Base-by-base conservation (phyloP, 2,329 filamentous ascomycete genomes). In the Ophioceras dolichostomum region DNA sequence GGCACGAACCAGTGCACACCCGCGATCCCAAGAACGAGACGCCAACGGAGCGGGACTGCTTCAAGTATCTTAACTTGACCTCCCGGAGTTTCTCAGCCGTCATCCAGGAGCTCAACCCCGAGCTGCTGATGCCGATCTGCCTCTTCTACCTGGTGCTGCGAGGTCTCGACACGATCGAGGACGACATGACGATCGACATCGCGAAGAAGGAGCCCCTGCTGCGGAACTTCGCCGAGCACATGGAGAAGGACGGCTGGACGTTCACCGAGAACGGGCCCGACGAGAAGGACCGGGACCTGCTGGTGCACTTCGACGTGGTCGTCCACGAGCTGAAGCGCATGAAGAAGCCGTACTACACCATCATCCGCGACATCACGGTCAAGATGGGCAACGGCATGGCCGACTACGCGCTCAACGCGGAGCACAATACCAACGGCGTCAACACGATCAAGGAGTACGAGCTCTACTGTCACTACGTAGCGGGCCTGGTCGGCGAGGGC, bases 381-480 rank as follows among this genome's bases (percentile, higher is more conserved):
- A 83, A 86, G 63, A 98, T 98, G 91, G 89, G 88, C 45, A 88
- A 96, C 53, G 91, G 91, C 48, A 98, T 98, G 91, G 91, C 91
- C 20, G 89, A 98, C 61, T 98, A 94, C 57, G 83, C 76, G 29
- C 69, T 83, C 47, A 91, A 93, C 50, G 79, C 84, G 12, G 84
- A 91, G 49, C 73, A 83, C 59, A 85, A 87, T 49, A 65, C 73
- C 46, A 76, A 86, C 41, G 86, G 86, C 34, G 80, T 96, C 41
- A 71, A 86, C 53, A 89, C 83, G 0, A 64, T 94, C 48, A 71
- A 80, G 37, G 88, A 96, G 49, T 98, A 96, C 59, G 88, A 98
- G 63, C 66, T 88, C 38, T 98, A 98, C 68, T 98, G 91, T 64
- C 87, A 94, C 60, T 96, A 96, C 54, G 91, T 98, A 21, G 91